Base-by-base conservation (phyloP, 108 stramenopile genomes). In the Stephanodiscus minutulus region DNA sequence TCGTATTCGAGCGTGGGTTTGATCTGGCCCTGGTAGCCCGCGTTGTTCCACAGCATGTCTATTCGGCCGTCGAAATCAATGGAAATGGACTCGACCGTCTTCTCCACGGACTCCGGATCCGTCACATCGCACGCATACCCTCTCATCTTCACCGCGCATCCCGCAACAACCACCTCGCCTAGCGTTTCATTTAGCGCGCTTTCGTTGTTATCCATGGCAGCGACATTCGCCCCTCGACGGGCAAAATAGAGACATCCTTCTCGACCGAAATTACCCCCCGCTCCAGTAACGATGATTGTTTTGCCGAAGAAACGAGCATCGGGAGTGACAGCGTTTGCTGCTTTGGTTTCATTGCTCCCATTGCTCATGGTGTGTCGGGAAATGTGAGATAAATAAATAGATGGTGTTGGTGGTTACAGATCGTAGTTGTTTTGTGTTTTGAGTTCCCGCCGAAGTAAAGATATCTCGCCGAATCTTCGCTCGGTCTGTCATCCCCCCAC, bases 21-120 rank as follows among this genome's bases (percentile, higher is more conserved):
- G 35, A 97, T 94, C 44, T 89, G 80, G 15, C 96, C 96, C 82
- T 97, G 96, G 76, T 97, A 97, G 1, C 96, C 96, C n/a, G 96
- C 96, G 71, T 97, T 97, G 70, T 95, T 97, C 96, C 96, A 97
- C 17, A 94, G 67, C 70, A 91, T 74, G 53, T 97, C 83, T 27
- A 94, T 88, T 13, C 66, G 24, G 18, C 85, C 83, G 47, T 86
- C 82, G 57, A 71, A 78, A 66, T 78, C 70, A 13, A 46, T 35
- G 1, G 43, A 48, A 28, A 78, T 66, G 24, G 65, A 44, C 24
- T 77, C 53, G 2, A 85, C 73, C 9, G 88, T 82, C 1, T 57
- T 56, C 41, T 87, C 60, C 9, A 95, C 91, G 53, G 77, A 66
- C 0, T 56, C 37, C 17, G 68, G 61, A 70, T 85, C 57, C 8